These are phyloP conservation scores for Berberis thunbergii DNA, from an alignment of 164 flowering plant genomes.

Conservation along the genomic window DNA sequence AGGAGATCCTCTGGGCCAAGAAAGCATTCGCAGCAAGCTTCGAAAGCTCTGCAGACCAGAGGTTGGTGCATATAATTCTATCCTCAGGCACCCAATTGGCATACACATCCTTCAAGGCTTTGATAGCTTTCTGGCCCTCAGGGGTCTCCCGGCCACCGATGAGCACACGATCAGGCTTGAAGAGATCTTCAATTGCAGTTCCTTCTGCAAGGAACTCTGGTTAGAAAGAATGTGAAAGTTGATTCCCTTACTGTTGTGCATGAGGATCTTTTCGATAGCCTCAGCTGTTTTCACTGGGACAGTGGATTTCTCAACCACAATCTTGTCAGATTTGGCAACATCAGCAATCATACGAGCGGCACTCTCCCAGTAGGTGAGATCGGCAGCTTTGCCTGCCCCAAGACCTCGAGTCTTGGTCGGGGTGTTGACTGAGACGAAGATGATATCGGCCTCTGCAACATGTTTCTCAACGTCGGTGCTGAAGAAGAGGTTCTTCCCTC, in stretches of 20 bases:
- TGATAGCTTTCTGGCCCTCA: slow-evolving; percentile 67
- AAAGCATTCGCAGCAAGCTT: slow-evolving; percentile 94
- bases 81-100: slow-evolving; percentile 89
- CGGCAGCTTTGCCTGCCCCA: slow-evolving; percentile 94
- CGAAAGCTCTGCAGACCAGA: slow-evolving; percentile 95
- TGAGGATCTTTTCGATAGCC: slow-evolving; percentile 83
- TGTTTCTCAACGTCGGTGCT: slow-evolving; percentile 89
- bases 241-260: slow-evolving; percentile 82
- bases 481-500: slow-evolving; percentile 85
- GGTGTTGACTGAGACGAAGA: slow-evolving; percentile 87
- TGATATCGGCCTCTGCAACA: slow-evolving; percentile 73
- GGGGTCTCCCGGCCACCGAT: slow-evolving; percentile 93
- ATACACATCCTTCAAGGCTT: slow-evolving; percentile 60
- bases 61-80: slow-evolving; percentile 62
- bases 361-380: slow-evolving; percentile 91
- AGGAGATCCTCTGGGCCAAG: slow-evolving; percentile 84
- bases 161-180: slow-evolving; percentile 77
- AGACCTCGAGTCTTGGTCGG: slow-evolving; percentile 87
- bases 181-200: slow-evolving; percentile 74
- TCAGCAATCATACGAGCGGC: slow-evolving; percentile 95
- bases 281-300: slow-evolving; percentile 95
- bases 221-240: slow-evolving; percentile 46
- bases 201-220: slow-evolving; percentile 40
- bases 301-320: slow-evolving; percentile 89
- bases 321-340: slow-evolving; percentile 78